A percentile compares a stretch with the other conserved stretches of the same genome.
These are phyloP conservation scores for Kwoniella shivajii DNA, from an alignment of 1,284 basidiomycete species.

Conservation along the genomic window DNA sequence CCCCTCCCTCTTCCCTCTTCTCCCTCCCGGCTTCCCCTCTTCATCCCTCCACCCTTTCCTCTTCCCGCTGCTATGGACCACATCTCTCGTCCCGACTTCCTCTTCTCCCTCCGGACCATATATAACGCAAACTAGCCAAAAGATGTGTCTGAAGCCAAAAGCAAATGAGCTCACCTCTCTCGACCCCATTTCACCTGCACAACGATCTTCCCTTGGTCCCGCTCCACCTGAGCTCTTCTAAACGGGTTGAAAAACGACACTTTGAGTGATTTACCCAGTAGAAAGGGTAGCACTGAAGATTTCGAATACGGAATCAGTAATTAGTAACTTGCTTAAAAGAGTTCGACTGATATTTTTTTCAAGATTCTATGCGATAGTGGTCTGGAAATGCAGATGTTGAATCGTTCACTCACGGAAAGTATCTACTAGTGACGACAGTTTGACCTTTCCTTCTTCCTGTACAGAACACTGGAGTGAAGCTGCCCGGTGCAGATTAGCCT, in stretches of 20 bases:
- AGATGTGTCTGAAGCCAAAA: too few species aligned
- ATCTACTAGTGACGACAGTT: conserved; percentile 8
- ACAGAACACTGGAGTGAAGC: neutral
- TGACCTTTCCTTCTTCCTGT: too few species aligned
- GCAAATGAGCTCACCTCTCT: conserved; percentile 47
- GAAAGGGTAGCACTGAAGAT: conserved; percentile 38
- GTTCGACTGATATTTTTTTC: neutral
- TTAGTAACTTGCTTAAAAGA: neutral
- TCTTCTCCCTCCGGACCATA: too few species aligned
- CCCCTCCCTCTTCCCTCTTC: too few species aligned
- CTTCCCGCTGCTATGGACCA: too few species aligned
- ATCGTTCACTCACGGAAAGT: conserved; percentile 6
- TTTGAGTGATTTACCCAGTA: conserved; percentile 30
- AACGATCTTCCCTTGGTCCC: conserved; percentile 41
- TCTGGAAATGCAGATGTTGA: neutral
- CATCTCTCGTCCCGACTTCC: too few species aligned
- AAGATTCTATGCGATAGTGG: neutral
- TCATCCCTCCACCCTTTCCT: too few species aligned
- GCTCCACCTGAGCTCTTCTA: conserved; percentile 46
- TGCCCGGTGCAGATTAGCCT: neutral
- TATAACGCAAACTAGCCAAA: too few species aligned
- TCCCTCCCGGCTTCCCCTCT: too few species aligned
- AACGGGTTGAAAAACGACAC: conserved; percentile 52
- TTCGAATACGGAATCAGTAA: too few species aligned
- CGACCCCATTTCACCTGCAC: conserved; percentile 50